These are phyloP conservation scores for Trichoderma harzianum DNA, from an alignment of 2,329 filamentous ascomycete species.

Conservation along the genomic window DNA sequence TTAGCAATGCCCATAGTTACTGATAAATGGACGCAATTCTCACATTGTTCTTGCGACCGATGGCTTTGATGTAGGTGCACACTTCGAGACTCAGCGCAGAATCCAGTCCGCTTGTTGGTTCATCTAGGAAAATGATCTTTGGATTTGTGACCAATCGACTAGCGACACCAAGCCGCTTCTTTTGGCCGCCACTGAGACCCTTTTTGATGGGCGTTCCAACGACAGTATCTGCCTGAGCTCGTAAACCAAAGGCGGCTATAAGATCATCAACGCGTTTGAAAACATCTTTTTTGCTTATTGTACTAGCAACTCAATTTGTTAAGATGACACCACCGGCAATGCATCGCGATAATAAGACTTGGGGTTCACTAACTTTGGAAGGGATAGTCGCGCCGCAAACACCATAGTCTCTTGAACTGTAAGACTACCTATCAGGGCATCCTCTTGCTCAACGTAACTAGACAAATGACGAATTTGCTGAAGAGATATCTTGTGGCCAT, in stretches of 20 bases:
- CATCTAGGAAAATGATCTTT: slow-evolving; percentile 77
- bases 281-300: slow-evolving; percentile 50
- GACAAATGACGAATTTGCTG: slow-evolving; percentile 61
- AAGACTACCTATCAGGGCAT: slow-evolving; percentile 75
- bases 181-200: slow-evolving; percentile 82
- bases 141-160: slow-evolving; percentile 78
- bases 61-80: slow-evolving; percentile 63
- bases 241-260: slow-evolving; percentile 69
- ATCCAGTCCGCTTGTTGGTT: slow-evolving; percentile 81
- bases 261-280: slow-evolving; percentile 62
- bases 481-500: slow-evolving; percentile 54
- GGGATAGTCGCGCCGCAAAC: slow-evolving; percentile 42
- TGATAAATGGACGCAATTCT: not conserved
- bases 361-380: slow-evolving; percentile 24
- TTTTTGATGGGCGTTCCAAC: slow-evolving; percentile 81
- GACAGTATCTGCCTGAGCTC: slow-evolving; percentile 64
- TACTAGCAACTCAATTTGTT: not conserved
- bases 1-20: not conserved
- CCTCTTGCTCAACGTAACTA: slow-evolving; percentile 84
- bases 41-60: slow-evolving; percentile 40
- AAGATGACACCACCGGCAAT: not conserved
- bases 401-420: slow-evolving; percentile 76
- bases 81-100: slow-evolving; percentile 75
- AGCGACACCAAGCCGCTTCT: slow-evolving; percentile 74
- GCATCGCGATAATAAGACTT: not conserved